These are phyloP conservation scores for Solanum dulcamara DNA, from an alignment of 257 asterid genomes.

Conservation along the genomic window DNA sequence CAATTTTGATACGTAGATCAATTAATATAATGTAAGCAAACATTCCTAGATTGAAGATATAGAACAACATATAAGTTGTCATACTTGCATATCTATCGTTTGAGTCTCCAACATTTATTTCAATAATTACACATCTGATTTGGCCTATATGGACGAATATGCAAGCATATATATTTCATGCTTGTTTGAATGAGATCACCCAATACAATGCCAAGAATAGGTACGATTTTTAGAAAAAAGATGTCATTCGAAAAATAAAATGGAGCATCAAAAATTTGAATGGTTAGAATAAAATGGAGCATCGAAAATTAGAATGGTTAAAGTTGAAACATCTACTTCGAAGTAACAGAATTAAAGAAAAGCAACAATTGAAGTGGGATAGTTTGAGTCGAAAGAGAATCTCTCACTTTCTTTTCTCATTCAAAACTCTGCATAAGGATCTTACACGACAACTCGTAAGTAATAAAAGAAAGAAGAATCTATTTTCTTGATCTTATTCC, in stretches of 20 bases:
- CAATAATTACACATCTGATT: background rate
- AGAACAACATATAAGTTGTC: background rate
- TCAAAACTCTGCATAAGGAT: no score
- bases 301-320: background rate
- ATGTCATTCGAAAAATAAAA: no score
- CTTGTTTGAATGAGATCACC: background rate
- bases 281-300: background rate
- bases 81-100: no score
- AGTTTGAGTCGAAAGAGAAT: background rate
- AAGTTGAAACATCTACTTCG: background rate
- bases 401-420: background rate
- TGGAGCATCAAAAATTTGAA: background rate
- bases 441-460: fast-evolving
- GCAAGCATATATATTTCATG: background rate
- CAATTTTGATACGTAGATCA: background rate
- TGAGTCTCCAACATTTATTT: background rate
- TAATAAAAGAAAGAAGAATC: background rate
- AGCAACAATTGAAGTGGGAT: background rate
- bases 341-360: background rate
- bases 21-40: no score
- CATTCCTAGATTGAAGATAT: background rate
- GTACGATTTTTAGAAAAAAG: no score
- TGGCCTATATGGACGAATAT: background rate
- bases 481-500: background rate
- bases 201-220: background rate